Evolutionary conservation across 345 rosid species (phyloP).

Genomic region (Camelina hispida): DNA sequence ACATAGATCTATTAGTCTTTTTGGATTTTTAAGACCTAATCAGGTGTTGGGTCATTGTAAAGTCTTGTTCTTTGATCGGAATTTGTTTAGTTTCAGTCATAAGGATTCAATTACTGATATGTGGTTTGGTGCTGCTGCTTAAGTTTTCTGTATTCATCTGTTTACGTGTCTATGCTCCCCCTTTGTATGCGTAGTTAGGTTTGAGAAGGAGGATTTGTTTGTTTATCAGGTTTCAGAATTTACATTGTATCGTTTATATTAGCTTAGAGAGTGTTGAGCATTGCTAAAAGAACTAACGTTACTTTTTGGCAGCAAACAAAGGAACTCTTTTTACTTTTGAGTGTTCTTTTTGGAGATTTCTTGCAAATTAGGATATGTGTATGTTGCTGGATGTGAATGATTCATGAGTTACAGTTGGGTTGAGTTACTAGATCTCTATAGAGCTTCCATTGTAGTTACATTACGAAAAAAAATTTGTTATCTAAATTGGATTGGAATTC

Average conservation of each 20-base stretch:
- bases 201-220: neutral
- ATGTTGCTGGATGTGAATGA: neutral
- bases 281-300: neutral
- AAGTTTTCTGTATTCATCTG: neutral
- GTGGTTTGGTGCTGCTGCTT: slow-evolving; percentile 9
- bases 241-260: too few species aligned
- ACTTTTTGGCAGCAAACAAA: neutral
- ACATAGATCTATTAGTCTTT: slow-evolving; percentile 22
- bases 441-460: neutral
- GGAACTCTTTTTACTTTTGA: neutral
- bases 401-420: neutral
- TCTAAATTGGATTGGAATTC: slow-evolving; percentile 18
- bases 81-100: slow-evolving; percentile 4
- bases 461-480: neutral
- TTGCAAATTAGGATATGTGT: neutral
- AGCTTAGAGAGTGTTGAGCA: neutral
- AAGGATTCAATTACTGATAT: neutral
- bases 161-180: neutral
- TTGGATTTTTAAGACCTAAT: neutral
- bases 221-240: too few species aligned
- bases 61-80: slow-evolving; percentile 14
- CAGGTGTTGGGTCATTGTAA: slow-evolving; percentile 5
- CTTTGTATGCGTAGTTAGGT: neutral
- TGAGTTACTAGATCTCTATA: neutral
- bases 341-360: neutral